Percentiles rank a stretch among this genome's conserved stretches.
Conservation (phyloP, 2,329 filamentous ascomycete genomes). For the Talaromyces amestolkiae region DNA sequence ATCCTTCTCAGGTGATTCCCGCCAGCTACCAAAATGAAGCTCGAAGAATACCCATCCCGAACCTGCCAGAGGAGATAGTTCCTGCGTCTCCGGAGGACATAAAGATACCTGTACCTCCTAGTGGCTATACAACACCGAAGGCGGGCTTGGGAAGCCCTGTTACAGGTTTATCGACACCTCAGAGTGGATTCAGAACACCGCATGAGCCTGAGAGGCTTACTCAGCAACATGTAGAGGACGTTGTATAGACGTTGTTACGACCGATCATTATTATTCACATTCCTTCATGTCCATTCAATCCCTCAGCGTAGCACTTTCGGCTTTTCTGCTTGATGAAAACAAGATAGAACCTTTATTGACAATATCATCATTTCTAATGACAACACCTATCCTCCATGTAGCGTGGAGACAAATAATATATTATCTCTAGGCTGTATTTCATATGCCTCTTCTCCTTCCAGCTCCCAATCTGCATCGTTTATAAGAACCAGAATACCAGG, state of each 20-base stretch:
- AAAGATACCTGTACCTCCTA: conserved; percentile 69
- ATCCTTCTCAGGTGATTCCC: conserved; percentile 70
- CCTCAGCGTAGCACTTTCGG: conserved; percentile 4
- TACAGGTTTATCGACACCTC: conserved; percentile 44
- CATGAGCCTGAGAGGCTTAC: conserved; percentile 45
- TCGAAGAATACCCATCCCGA: conserved; percentile 81
- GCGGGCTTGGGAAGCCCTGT: conserved; percentile 41
- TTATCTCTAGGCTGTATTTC: conserved; percentile 78
- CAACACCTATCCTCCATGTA: conserved; percentile 74
- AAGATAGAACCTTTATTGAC: conserved; percentile 5
- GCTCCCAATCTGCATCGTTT: conserved; percentile 97
- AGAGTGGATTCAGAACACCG: conserved; percentile 42
- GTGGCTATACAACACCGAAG: conserved; percentile 47
- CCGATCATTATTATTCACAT: background rate
- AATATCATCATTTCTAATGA: conserved; percentile 12
- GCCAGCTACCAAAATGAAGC: conserved; percentile 96
- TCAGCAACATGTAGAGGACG: conserved; percentile 46
- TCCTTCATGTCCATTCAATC: background rate
- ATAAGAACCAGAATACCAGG: conserved; percentile 95
- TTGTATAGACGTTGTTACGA: conserved; percentile 29
- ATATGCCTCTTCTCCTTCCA: conserved; percentile 91
- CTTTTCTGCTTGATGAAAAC: conserved; percentile 8
- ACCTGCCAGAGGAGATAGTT: conserved; percentile 63
- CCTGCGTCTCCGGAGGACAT: conserved; percentile 79
- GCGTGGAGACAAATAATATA: conserved; percentile 91